Percentiles rank a stretch among this genome's conserved stretches.
These are phyloP conservation scores for Sugiyamaella grinbergsii DNA, from an alignment of 1,139 yeast species.

Conservation along the genomic window DNA sequence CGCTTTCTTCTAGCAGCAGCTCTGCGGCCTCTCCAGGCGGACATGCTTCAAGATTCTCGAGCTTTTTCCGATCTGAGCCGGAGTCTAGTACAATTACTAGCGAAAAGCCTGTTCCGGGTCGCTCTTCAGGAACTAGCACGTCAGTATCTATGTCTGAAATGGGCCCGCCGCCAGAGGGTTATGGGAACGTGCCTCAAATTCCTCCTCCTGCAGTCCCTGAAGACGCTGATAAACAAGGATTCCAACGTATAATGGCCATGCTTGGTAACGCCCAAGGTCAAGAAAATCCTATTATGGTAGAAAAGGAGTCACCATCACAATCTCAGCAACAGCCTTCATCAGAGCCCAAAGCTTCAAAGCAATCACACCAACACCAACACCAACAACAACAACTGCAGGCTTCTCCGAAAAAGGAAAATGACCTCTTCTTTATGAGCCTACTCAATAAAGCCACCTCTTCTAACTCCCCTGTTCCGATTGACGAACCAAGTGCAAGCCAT, in stretches of 20 bases:
- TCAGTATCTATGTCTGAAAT: not conserved
- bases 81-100: conserved; percentile 6
- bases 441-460: conserved; percentile 30
- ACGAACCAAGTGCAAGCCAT: conserved; percentile 5
- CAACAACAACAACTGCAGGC: conserved; percentile 16
- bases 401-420: conserved; percentile 29
- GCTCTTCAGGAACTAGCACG: conserved; percentile 3
- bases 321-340: conserved; percentile 7
- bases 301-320: not conserved
- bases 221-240: conserved; percentile 40
- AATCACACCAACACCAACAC: no score
- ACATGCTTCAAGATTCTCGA: conserved; percentile 34
- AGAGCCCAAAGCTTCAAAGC: no score
- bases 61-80: conserved; percentile 31
- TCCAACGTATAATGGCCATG: conserved; percentile 41
- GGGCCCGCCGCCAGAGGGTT: not conserved
- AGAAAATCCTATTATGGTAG: not conserved
- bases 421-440: conserved; percentile 37
- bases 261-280: conserved; percentile 30
- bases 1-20: conserved; percentile 12
- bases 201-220: conserved; percentile 12
- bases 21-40: conserved; percentile 14
- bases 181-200: conserved; percentile 1
- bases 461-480: conserved; percentile 8
- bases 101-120: no score